phyloP scores from a whole-genome alignment of 225 moss, liverwort and hornwort species.

The Rhytidiadelphus loreus region DNA sequence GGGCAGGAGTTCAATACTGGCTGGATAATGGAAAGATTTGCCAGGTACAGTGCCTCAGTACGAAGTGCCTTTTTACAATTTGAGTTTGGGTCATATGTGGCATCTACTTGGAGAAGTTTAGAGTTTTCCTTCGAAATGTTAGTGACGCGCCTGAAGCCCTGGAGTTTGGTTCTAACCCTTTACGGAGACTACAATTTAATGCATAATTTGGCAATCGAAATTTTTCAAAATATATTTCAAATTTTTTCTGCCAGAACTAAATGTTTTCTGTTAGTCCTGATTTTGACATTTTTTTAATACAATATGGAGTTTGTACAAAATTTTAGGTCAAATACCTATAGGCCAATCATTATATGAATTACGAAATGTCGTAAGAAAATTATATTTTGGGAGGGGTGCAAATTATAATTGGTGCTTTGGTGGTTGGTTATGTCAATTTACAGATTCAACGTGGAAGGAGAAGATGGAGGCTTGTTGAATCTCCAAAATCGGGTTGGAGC shows the following conservation, averaged over 20 bases:
- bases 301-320: neutral
- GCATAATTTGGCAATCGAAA: neutral
- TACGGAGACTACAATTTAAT: neutral
- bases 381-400: neutral
- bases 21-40: neutral
- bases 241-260: neutral
- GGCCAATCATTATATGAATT: neutral
- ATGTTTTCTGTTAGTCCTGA: neutral
- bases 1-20: constrained; percentile 1
- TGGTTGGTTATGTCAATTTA: neutral
- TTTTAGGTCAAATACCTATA: neutral
- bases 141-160: neutral
- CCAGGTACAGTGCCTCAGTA: neutral
- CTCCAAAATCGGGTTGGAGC: constrained; percentile 44
- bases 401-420: neutral
- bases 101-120: neutral
- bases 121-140: neutral
- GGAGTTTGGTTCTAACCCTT: neutral
- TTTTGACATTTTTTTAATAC: neutral
- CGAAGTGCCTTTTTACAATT: neutral
- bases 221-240: neutral
- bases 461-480: constrained; percentile 48
- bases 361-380: neutral
- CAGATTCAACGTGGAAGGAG: constrained; percentile 49
- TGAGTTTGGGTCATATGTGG: neutral